Evolutionary conservation across 2,329 filamentous ascomycete genomes (phyloP).

Genomic region (Fusarium caatingaense): DNA sequence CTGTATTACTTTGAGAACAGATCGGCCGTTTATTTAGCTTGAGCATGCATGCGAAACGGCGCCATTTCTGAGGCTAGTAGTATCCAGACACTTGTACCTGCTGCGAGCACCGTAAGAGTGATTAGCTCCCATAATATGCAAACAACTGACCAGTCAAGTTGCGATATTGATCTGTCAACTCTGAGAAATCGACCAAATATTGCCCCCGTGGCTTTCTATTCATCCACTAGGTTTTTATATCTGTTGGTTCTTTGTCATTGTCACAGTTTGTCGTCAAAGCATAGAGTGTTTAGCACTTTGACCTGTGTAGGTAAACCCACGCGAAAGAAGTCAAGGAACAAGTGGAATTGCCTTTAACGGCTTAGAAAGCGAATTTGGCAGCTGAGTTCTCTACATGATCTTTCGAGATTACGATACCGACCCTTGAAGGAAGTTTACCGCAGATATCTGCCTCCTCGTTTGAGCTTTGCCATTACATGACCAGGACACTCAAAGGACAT

Average conservation of each 20-base stretch:
- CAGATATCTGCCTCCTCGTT: background rate
- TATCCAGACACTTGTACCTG: background rate
- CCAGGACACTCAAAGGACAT: background rate
- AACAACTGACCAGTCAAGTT: background rate
- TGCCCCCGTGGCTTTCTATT: background rate
- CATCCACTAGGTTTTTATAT: background rate
- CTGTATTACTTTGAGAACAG: background rate
- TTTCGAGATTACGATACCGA: background rate
- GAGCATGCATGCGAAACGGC: background rate
- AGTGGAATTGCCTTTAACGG: background rate
- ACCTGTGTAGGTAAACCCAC: background rate
- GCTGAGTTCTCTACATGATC: background rate
- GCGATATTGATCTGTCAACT: background rate
- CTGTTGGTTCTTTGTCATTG: background rate
- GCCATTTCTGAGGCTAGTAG: background rate
- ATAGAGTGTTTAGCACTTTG: background rate
- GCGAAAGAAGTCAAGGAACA: background rate
- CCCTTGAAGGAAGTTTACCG: background rate
- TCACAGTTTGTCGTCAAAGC: background rate
- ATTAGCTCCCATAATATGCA: background rate
- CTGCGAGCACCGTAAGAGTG: background rate
- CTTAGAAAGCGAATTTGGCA: too few relatives aligned
- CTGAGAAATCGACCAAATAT: background rate
- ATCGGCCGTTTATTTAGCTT: background rate
- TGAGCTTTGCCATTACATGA: background rate